Evolutionary conservation across 106 monocot genomes (phyloP).

Genomic region (Allium sativum): DNA sequence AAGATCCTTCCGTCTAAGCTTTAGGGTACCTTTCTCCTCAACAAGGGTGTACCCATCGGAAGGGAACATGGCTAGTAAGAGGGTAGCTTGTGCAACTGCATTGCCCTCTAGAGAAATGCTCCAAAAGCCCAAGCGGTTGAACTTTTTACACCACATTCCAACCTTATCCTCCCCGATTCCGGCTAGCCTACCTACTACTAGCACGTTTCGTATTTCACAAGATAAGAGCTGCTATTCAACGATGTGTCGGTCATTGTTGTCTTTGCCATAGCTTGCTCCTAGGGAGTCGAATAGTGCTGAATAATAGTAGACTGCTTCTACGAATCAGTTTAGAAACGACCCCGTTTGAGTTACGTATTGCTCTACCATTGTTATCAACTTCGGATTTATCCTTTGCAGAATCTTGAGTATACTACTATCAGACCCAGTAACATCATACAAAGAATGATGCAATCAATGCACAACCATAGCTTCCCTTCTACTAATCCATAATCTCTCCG

Average conservation of each 20-base stretch:
- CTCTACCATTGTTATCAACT: constrained; percentile 96
- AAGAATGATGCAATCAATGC: constrained; percentile 26
- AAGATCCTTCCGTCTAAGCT: constrained; percentile 96
- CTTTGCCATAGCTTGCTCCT: constrained; percentile 75
- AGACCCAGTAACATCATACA: constrained; percentile 27
- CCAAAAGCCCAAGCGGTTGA: constrained; percentile 74
- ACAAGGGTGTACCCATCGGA: constrained; percentile 87
- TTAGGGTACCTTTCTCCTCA: constrained; percentile 82
- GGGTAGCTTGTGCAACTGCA: constrained; percentile 72
- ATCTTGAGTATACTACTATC: constrained; percentile 23
- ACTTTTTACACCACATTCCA: constrained; percentile 81
- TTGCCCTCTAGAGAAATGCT: constrained; percentile 67
- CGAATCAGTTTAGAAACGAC: constrained; percentile 73
- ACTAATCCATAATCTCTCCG: neutral
- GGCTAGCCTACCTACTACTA: constrained; percentile 81
- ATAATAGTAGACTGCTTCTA: constrained; percentile 96
- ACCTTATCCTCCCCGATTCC: constrained; percentile 80
- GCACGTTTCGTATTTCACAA: constrained; percentile 86
- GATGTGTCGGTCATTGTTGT: constrained; percentile 74
- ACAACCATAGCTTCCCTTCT: constrained; percentile 25
- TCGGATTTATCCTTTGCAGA: constrained; percentile 55
- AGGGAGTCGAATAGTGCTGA: constrained; percentile 92
- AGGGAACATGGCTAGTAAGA: constrained; percentile 87
- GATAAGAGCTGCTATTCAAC: constrained; percentile 94
- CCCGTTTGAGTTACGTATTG: constrained; percentile 87